Percentiles rank a stretch among this genome's conserved stretches.
Conservation (phyloP, 2,329 filamentous ascomycete species). For the Fusarium sp. region DNA sequence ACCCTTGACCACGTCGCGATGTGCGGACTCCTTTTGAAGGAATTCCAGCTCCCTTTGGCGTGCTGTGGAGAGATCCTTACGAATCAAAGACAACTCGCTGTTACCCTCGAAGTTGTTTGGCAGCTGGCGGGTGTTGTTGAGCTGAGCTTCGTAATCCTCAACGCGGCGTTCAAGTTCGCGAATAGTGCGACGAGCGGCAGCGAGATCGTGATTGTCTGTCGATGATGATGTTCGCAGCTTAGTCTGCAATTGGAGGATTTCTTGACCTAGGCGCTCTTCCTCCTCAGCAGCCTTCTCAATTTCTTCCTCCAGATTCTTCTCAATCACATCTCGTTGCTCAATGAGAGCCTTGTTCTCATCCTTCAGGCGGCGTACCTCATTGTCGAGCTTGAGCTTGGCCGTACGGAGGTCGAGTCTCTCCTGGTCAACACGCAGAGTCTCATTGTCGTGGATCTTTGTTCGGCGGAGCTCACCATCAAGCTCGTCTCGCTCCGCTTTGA, state of each 20-base stretch:
- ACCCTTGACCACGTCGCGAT: conserved; percentile 70
- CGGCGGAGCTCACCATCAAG: conserved; percentile 69
- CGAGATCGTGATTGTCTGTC: conserved; percentile 64
- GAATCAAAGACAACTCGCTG: conserved; percentile 69
- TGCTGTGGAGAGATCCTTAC: conserved; percentile 70
- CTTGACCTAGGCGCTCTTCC: conserved; percentile 69
- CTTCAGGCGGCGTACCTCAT: conserved; percentile 71
- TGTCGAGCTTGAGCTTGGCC: conserved; percentile 74
- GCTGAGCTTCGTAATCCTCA: conserved; percentile 62
- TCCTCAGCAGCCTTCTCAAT: conserved; percentile 73
- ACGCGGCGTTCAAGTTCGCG: conserved; percentile 72
- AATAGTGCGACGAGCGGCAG: conserved; percentile 70
- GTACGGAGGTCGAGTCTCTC: conserved; percentile 76
- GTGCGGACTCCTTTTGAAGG: conserved; percentile 71
- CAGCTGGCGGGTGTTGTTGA: conserved; percentile 51
- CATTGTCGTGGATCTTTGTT: conserved; percentile 65
- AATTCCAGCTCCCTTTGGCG: conserved; percentile 74
- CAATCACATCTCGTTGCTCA: conserved; percentile 68
- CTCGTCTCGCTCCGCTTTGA: conserved; percentile 74
- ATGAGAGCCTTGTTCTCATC: conserved; percentile 70
- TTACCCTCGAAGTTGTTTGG: conserved; percentile 55
- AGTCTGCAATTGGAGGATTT: conserved; percentile 64
- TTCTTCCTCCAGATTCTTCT: conserved; percentile 73
- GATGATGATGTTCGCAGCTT: conserved; percentile 58
- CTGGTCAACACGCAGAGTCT: conserved; percentile 71